Conservation (phyloP, 257 asterid genomes). For the Solanum virginianum region DNA sequence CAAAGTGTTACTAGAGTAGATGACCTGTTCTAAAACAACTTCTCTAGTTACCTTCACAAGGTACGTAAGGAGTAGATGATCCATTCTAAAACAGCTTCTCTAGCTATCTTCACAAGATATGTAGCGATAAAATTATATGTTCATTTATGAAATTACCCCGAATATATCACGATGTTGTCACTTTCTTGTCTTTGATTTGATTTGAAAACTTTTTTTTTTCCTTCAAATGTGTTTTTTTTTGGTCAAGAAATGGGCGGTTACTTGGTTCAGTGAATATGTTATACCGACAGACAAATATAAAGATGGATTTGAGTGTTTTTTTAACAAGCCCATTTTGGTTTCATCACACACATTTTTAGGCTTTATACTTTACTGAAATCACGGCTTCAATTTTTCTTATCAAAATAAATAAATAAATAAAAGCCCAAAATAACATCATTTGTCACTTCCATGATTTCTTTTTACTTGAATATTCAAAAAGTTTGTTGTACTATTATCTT, state of each 20-base stretch:
- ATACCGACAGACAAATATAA: not conserved
- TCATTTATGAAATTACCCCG: fast-evolving
- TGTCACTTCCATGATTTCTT: not conserved
- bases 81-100: not conserved
- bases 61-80: too few species aligned
- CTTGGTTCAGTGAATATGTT: not conserved
- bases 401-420: not conserved
- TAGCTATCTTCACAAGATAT: not conserved
- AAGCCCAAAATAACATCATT: not conserved
- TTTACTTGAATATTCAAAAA: not conserved
- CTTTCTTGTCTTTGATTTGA: not conserved
- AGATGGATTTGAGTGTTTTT: not conserved
- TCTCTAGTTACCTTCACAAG: too few species aligned
- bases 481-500: not conserved
- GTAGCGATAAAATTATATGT: not conserved
- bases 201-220: not conserved
- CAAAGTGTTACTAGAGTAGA: too few species aligned
- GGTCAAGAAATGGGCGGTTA: not conserved
- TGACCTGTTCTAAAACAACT: too few species aligned
- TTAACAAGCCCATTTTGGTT: not conserved
- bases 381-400: not conserved
- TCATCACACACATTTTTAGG: not conserved
- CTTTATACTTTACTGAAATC: not conserved
- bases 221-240: not conserved
- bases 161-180: not conserved